phyloP scores from a whole-genome alignment of 1,139 yeast genomes.

The Protomyces inundatus region DNA sequence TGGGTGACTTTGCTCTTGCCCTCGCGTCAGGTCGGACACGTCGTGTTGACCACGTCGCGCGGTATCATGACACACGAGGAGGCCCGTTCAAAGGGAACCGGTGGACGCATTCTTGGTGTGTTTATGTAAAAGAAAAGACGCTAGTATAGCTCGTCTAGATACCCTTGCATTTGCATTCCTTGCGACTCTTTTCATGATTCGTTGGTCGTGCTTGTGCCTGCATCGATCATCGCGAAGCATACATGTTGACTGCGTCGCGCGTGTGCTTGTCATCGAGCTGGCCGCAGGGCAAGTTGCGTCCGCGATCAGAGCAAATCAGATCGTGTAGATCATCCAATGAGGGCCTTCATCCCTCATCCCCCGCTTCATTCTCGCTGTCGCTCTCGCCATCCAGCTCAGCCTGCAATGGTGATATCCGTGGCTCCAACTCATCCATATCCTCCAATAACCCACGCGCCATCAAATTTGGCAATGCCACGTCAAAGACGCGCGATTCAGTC shows the following conservation, averaged over 20 bases:
- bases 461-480: slow-evolving; percentile 57
- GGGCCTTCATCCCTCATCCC: no score
- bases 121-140: slow-evolving; percentile 56
- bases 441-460: slow-evolving; percentile 44
- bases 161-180: no score
- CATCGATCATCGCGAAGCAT: no score
- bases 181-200: no score
- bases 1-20: slow-evolving; percentile 98
- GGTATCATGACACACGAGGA: slow-evolving; percentile 99
- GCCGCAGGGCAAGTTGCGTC: no score
- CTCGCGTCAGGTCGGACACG: slow-evolving; percentile 97
- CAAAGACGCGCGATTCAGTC: slow-evolving; percentile 50
- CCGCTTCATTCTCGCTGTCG: slow-evolving; percentile 15
- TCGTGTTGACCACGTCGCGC: slow-evolving; percentile 95
- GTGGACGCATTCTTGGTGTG: slow-evolving; percentile 95
- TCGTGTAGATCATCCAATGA: no score
- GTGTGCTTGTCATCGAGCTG: no score
- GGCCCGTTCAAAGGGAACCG: slow-evolving; percentile 99
- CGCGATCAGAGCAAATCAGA: no score
- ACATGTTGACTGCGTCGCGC: no score
- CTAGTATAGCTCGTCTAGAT: not conserved
- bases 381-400: slow-evolving; percentile 34
- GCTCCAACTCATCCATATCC: slow-evolving; percentile 41
- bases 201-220: no score
- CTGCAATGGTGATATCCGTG: slow-evolving; percentile 39